A percentile compares a stretch with the other conserved stretches of the same genome.
Conservation (phyloP, 2,329 filamentous ascomycete species). For the Madurella fahalii region DNA sequence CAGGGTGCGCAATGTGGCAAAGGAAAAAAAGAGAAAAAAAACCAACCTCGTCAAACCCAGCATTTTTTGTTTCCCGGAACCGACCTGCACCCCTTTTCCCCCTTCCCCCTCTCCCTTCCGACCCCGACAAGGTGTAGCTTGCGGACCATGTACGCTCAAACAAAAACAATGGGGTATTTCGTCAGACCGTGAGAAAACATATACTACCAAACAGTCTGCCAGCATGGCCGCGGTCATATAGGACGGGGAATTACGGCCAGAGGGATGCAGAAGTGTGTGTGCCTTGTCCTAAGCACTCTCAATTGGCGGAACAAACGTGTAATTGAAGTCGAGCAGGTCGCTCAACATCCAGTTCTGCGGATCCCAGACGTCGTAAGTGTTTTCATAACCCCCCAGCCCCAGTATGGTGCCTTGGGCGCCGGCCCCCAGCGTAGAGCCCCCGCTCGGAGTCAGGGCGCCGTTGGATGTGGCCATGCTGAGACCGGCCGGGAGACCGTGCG, state of each 20-base stretch:
- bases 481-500: conserved; percentile 46
- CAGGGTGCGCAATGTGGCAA: background rate
- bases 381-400: conserved; percentile 52
- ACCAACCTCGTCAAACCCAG: background rate
- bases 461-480: conserved; percentile 44
- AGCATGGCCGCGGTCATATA: background rate
- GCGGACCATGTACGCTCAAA: conserved; percentile 2
- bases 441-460: conserved; percentile 50
- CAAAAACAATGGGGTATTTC: conserved; percentile 13
- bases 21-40: background rate
- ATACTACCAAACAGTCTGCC: conserved; percentile 5
- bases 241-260: background rate
- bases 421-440: conserved; percentile 41
- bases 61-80: background rate
- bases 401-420: conserved; percentile 45
- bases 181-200: conserved; percentile 8
- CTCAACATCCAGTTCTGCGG: conserved; percentile 93
- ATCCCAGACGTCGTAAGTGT: conserved; percentile 84
- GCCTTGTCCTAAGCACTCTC: conserved; percentile 45
- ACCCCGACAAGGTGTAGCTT: conserved; percentile 2
- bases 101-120: no score
- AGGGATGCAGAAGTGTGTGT: background rate
- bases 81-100: background rate
- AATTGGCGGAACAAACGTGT: conserved; percentile 53
- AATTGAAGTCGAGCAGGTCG: conserved; percentile 76